Conservation (phyloP, 495 filamentous ascomycete species). For the Trichoderma asperelloides region DNA sequence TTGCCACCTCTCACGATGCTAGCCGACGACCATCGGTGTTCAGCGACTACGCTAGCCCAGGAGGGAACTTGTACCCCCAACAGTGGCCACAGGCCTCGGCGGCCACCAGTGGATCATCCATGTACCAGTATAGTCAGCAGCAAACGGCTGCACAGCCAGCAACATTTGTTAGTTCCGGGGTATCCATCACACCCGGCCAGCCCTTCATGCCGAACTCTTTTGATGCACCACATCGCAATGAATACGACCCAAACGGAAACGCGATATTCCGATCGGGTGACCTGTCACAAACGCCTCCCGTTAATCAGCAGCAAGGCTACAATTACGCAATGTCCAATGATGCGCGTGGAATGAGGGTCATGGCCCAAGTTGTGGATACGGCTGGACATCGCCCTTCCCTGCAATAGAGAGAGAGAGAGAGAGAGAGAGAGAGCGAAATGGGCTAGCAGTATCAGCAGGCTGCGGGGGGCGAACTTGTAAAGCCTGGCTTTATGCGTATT, state of each 20-base stretch:
- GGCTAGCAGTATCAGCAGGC: neutral
- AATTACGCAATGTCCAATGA: neutral
- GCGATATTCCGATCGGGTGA: neutral
- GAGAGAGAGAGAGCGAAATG: too few species aligned
- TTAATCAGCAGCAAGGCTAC: neutral
- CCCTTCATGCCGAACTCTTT: neutral
- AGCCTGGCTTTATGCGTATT: neutral
- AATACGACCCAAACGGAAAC: neutral
- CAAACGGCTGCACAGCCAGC: neutral
- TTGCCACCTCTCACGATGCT: slow-evolving; percentile 26
- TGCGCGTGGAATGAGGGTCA: neutral
- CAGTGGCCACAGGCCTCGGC: slow-evolving; percentile 15
- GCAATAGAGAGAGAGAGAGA: neutral
- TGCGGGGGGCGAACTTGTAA: neutral
- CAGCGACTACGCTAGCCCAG: slow-evolving; percentile 27
- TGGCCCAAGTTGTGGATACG: neutral
- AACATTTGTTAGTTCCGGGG: neutral
- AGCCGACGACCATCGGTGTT: slow-evolving; percentile 28
- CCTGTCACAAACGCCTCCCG: neutral
- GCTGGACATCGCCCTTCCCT: neutral
- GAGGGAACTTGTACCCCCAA: slow-evolving; percentile 22
- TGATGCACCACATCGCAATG: neutral
- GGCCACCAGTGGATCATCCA: neutral
- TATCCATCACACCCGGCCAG: neutral
- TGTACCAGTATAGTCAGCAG: neutral